Base-by-base conservation (phyloP, 2,329 filamentous ascomycete genomes). In the Diplodia mutila region DNA sequence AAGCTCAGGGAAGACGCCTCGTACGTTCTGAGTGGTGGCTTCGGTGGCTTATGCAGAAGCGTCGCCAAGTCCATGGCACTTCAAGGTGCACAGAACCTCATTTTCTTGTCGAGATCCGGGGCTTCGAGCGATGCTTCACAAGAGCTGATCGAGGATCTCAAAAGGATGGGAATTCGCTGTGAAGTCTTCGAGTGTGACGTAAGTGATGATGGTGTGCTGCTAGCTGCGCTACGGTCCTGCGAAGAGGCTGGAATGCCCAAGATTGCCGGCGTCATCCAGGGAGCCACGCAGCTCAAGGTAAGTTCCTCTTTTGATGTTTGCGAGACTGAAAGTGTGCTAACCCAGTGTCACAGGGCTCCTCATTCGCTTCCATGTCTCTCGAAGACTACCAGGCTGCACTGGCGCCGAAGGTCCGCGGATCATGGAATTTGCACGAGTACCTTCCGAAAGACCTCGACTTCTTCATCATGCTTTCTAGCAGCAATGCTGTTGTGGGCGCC, bases 341-440 rank as follows among this genome's bases (percentile, higher is more conserved):
- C 69, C 32, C 61, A 32, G 34, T 0, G 66, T 32, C 63, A 12
- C 29, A 66, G 64, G 53, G 61, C 49, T 32, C 29, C 16, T 8
- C 46, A 6, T 67, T 61, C 27, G 18, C 23, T 3, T 51, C 42
- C 0, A 73, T 75, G 72, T 65, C 53, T 1, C 32, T 63, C 4
- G 53, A 68, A 0, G 65, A 70, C 7, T 74, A 70, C 70, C 54
- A 66, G 16, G 37, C 51, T 0, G 69, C 61, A 0, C 46, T 68
- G 0, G 6, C 12, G 0, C 75, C 76, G 7, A 82, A 82, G 67
- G 70, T 82, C 21, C 68, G 71, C 11, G 79, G 79, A 0, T 74
- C 76, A 0, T 72, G 74, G 61, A 75, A 77, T 27, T 67, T 80
- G 0, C 69, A 78, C 69, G 37, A 67, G 16, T 32, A 69, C 37